These are phyloP conservation scores for Ceratobasidium sp. DNA, from an alignment of 1,284 basidiomycete genomes.

Conservation along the genomic window DNA sequence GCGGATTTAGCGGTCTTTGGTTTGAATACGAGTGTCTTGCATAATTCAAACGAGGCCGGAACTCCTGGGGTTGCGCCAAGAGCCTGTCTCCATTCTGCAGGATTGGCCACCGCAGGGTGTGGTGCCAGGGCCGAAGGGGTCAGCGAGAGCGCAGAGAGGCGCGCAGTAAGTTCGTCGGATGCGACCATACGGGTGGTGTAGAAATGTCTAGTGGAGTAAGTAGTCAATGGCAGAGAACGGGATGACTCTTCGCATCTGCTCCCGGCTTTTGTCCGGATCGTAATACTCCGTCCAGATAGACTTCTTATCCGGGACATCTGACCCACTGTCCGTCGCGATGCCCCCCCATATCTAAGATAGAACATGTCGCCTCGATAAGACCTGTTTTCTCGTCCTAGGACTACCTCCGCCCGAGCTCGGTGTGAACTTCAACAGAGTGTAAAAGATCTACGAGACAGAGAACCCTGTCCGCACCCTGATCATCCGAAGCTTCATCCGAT, in stretches of 20 bases:
- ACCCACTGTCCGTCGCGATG: conserved; percentile 1
- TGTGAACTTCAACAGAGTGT: conserved; percentile 4
- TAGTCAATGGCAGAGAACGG: conserved; percentile 25
- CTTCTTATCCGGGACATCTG: conserved; percentile 2
- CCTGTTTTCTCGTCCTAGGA: neutral
- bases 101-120: conserved; percentile 66
- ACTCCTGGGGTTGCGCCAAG: conserved; percentile 52
- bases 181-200: conserved; percentile 32
- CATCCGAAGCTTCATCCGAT: too few relatives aligned
- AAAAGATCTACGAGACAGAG: conserved; percentile 31
- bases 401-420: neutral
- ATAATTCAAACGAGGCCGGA: conserved; percentile 68
- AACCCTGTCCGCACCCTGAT: conserved; percentile 9
- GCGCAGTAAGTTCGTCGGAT: conserved; percentile 37
- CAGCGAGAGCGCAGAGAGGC: conserved; percentile 36
- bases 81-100: conserved; percentile 69
- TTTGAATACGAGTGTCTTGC: conserved; percentile 87
- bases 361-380: neutral
- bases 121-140: conserved; percentile 49
- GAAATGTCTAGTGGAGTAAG: neutral
- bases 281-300: conserved; percentile 15
- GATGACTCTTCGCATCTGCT: conserved; percentile 39
- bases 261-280: conserved; percentile 36
- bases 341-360: conserved; percentile 15
- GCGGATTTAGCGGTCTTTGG: conserved; percentile 90